Evolutionary conservation across 2,329 filamentous ascomycete species (phyloP), one percentile per base, ranked within the genome.

Genomic region (Botrytis squamosa): DNA sequence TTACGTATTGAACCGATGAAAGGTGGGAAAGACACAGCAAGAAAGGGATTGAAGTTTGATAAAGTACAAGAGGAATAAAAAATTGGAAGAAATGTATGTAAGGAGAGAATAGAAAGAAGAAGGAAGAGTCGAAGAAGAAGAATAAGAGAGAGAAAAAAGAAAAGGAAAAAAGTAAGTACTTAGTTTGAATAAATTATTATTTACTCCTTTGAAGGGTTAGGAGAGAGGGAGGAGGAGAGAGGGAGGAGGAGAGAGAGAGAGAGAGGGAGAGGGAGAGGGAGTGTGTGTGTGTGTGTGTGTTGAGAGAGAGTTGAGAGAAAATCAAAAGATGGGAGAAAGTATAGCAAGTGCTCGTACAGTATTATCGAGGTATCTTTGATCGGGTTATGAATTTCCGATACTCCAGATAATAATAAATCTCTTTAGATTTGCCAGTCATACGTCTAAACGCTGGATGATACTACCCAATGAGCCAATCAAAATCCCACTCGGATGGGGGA

Each of bases 371-470:
- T 52, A 14, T n/a, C 2, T 40, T 63, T 42, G 25, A 40, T 44
- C 60, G 60, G 60, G 40, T 29, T 64, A 9, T 64, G 60, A 64
- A 40, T 62, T 42, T 64, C n/a, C 62, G 62, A 64, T 29, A 29
- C 29, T 63, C 14, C 25, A 55, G 49, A 55, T 16, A 55, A 55
- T 55, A n/a, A 55, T n/a, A 63, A 38, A 40, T 63, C n/a, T 42
- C n/a, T n/a, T n/a, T 22, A 44, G 60, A 63, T 63, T n/a, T 18
- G 60, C 60, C 36, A n/a, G 60, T 57, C 52, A 66, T 66, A 66
- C 38, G 62, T 64, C 38, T 66, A 66, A 66, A 66, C 64, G 64
- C 64, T 66, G 64, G 16, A 25, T 14, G 33, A 36, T 38, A n/a
- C 42, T n/a, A 66, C 44, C 64, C 64, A 66, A 29, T 29, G 29